Percentiles rank a stretch among this genome's conserved stretches.
Conservation (phyloP, 1,139 yeast species). For the Pichia sp. region DNA sequence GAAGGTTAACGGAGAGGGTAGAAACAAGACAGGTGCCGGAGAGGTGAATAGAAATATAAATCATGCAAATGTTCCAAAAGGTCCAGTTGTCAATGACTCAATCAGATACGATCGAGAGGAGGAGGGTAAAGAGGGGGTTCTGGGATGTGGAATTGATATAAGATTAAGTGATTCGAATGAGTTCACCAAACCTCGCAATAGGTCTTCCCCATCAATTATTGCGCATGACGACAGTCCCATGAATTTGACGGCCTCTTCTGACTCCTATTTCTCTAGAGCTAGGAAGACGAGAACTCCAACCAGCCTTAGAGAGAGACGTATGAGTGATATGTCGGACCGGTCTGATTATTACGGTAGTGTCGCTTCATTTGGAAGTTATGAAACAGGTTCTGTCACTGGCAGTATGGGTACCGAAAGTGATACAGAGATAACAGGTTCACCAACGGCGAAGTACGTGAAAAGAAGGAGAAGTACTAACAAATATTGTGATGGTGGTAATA, state of each 20-base stretch:
- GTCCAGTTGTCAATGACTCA: too few species aligned
- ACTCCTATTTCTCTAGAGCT: slow-evolving; percentile 25
- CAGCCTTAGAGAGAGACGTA: slow-evolving; percentile 15
- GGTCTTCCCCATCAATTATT: too few species aligned
- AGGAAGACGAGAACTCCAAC: slow-evolving; percentile 1
- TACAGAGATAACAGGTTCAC: slow-evolving; percentile 15
- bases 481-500: background rate
- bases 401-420: slow-evolving; percentile 17
- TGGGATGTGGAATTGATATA: too few species aligned
- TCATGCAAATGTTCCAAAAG: too few species aligned
- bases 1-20: too few species aligned
- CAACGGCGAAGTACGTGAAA: slow-evolving; percentile 6
- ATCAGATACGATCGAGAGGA: too few species aligned
- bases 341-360: slow-evolving; percentile 13
- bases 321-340: slow-evolving; percentile 23
- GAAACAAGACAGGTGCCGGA: too few species aligned
- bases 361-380: slow-evolving; percentile 6
- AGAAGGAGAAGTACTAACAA: background rate
- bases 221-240: too few species aligned
- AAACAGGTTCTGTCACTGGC: slow-evolving; percentile 11
- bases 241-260: slow-evolving; percentile 18
- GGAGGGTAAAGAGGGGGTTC: too few species aligned
- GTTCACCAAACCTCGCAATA: too few species aligned
- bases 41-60: too few species aligned
- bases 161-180: too few species aligned